Evolutionary conservation across 257 asterid genomes (phyloP).

Genomic region (Anisodus acutangulus): DNA sequence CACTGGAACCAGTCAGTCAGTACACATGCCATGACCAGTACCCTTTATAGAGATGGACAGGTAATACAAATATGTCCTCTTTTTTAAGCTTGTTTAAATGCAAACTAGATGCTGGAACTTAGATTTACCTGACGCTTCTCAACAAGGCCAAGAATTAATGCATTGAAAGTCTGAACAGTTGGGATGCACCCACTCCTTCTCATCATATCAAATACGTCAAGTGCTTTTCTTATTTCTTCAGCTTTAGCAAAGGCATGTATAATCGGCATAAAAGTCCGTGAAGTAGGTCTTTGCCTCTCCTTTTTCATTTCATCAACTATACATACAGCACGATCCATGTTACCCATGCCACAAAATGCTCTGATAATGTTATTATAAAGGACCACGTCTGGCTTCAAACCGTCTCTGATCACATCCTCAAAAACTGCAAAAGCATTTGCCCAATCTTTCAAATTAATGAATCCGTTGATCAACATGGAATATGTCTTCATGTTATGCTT

Average conservation of each 20-base stretch:
- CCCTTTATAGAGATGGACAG: not conserved
- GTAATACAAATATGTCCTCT: not conserved
- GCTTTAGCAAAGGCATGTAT: slow-evolving; percentile 81
- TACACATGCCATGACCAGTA: not conserved
- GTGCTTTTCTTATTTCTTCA: slow-evolving; percentile 77
- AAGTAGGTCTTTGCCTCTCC: slow-evolving; percentile 71
- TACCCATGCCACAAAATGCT: slow-evolving; percentile 97
- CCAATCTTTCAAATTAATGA: slow-evolving; percentile 84
- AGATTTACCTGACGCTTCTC: slow-evolving; percentile 77
- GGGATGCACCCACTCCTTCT: slow-evolving; percentile 93
- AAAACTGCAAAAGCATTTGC: slow-evolving; percentile 94
- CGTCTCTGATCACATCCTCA: slow-evolving; percentile 82
- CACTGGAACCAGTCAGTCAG: not conserved
- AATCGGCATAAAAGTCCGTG: slow-evolving; percentile 92
- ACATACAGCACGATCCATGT: slow-evolving; percentile 85
- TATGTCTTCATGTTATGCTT: slow-evolving; percentile 92
- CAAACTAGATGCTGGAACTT: not conserved
- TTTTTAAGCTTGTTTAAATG: not conserved
- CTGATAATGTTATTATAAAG: slow-evolving; percentile 84
- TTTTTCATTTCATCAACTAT: slow-evolving; percentile 88
- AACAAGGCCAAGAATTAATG: slow-evolving; percentile 88
- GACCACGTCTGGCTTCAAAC: slow-evolving; percentile 83
- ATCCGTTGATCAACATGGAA: slow-evolving; percentile 95
- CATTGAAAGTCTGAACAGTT: slow-evolving; percentile 82
- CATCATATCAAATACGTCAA: slow-evolving; percentile 74